Evolutionary conservation across 2,329 filamentous ascomycete genomes (phyloP), one percentile per base, ranked within the genome.

Genomic region (Pezicula rhizophila): DNA sequence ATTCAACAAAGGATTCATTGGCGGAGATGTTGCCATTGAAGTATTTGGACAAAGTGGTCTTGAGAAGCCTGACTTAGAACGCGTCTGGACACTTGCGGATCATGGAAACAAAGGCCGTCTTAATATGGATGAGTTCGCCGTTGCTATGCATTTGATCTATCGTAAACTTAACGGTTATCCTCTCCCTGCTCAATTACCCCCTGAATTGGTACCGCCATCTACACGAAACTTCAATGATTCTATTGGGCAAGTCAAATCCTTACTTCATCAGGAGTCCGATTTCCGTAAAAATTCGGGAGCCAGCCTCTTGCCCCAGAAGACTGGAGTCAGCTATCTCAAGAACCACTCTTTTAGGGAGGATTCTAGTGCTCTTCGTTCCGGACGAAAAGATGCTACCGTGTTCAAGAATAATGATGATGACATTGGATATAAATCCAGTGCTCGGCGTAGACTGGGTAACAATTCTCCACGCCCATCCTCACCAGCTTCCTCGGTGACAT

Each of bases 81-180:
- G 86, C 28, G 84, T 97, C 45, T 99, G 93, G 93, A 97, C 93
- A 8, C 74, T 99, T 50, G 86, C 92, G 3, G 93, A 99, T 65
- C 86, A 91, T 28, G 86, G 91, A 55, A 96, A 99, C 68, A 93
- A 93, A 66, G 93, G 93, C 15, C 86, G 91, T 48, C 78, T 99
- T 26, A 91, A 99, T 61, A 80, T 97, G 62, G 93, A 99, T 65
- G 93, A 99, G 64, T 99, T 99, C 64, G 91, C 93, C 8, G 92
- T 99, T 46, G 90, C 91, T 8, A 99, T 99, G 93, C 93, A 99
- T 77, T 73, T 99, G 69, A 99, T 99, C 61, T 99, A 99, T 71
- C 81, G 93, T 60, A 96, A 95, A 66, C 78, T 99, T 46, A 97
- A 99, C 61, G 92, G 92, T 33, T 97, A 97, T 63, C 91, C 92